Evolutionary conservation across 2,329 filamentous ascomycete species (phyloP), one percentile per base, ranked within the genome.

Genomic region (Magnaporthales sp.): DNA sequence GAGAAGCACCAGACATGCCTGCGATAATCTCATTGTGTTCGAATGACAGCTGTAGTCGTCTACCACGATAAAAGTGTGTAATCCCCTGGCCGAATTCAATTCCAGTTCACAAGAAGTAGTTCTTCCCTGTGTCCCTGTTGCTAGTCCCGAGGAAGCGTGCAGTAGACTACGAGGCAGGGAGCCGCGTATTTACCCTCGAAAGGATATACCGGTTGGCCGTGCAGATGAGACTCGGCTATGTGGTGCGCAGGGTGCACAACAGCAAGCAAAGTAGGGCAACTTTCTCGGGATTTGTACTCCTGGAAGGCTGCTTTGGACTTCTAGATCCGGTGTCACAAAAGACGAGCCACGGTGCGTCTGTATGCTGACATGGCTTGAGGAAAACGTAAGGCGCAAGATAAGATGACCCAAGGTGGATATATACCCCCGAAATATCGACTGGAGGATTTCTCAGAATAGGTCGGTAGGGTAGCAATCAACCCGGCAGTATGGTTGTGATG

Each of bases 1-100:
- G 64, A 68, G 46, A 30, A 73, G 67, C 63, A 72, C 61, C 61
- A 73, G 63, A 1, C 46, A 51, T n/a, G 58, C 24, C 60, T 32
- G 60, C 26, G 22, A 24, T 30, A 13, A 27, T 15, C 13, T 62
- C 60, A 62, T 62, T 32, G 24, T 62, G 60, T n/a, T 7, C 26
- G 54, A 26, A 13, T 11, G 54, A 22, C 24, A 58, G 54, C 54
- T 58, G 54, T n/a, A 19, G 24, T 58, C 11, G 9, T 51, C 19
- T 51, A 51, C 38, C 38, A n/a, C 38, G 15, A 19, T 51, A 51
- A 4, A 51, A 51, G n/a, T 4, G 38, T 7, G 15, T 51, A 19
- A 19, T 51, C 38, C n/a, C 19, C 38, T 19, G 38, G n/a, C 38
- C 5, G 38, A 51, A 51, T 51, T 15, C n/a, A 51, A n/a, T 51